Evolutionary conservation across 495 filamentous ascomycete genomes (phyloP).

Genomic region (Parmelia sp.): DNA sequence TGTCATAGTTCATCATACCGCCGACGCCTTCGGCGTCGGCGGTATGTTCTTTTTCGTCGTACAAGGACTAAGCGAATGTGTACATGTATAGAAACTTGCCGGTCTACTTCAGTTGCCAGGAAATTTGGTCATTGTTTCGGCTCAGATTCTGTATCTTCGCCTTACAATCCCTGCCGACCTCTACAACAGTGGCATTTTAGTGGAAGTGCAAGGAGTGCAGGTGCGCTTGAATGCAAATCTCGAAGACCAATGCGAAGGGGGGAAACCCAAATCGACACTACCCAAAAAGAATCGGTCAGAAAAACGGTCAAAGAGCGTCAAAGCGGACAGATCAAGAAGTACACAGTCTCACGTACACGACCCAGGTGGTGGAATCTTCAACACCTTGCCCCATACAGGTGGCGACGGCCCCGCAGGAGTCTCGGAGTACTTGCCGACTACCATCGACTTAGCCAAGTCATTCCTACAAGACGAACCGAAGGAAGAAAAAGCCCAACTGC

Average conservation of each 20-base stretch:
- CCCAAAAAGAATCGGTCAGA: background rate
- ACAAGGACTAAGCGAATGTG: constrained; percentile 23
- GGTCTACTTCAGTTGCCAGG: constrained; percentile 64
- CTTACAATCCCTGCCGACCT: constrained; percentile 77
- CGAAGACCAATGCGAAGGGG: constrained; percentile 1
- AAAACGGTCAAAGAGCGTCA: constrained; percentile 11
- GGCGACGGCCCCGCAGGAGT: constrained; percentile 15
- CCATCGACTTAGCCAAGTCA: constrained; percentile 78
- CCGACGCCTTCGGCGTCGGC: no score
- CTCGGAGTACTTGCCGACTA: constrained; percentile 57
- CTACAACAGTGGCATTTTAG: constrained; percentile 67
- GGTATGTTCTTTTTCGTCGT: no score
- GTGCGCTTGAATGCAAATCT: constrained; percentile 39
- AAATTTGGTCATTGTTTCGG: constrained; percentile 60
- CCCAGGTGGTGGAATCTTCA: constrained; percentile 17
- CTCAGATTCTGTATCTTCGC: constrained; percentile 61
- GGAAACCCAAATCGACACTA: background rate
- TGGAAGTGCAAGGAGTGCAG: constrained; percentile 72
- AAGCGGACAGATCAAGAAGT: constrained; percentile 17
- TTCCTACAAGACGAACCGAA: constrained; percentile 76
- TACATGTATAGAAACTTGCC: constrained; percentile 63
- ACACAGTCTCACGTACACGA: constrained; percentile 21
- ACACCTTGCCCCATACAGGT: constrained; percentile 13
- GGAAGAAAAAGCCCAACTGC: constrained; percentile 67
- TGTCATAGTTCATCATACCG: no score